These are phyloP conservation scores for Leccinum barrowsii DNA, from an alignment of 768 basidiomycete species.

Conservation along the genomic window DNA sequence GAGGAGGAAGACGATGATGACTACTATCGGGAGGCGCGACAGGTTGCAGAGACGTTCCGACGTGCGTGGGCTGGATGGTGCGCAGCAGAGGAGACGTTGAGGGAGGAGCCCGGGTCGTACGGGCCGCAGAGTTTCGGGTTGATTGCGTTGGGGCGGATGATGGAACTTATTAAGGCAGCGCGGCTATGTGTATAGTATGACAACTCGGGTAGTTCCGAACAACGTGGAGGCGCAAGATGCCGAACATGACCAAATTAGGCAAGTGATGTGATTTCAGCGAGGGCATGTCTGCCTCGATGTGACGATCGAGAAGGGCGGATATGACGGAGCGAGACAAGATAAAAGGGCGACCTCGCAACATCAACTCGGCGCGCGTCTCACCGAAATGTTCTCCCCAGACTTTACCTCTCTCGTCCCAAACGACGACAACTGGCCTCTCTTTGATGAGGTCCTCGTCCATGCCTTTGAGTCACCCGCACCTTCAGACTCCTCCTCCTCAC, in stretches of 20 bases:
- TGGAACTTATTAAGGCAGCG: conserved; percentile 37
- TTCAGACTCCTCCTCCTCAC: neutral
- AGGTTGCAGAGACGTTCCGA: conserved; percentile 29
- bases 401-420: conserved; percentile 14
- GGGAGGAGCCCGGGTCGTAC: conserved; percentile 26
- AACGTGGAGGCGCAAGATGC: conserved; percentile 25
- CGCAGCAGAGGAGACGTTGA: conserved; percentile 32
- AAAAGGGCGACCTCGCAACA: conserved; percentile 18
- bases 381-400: conserved; percentile 20
- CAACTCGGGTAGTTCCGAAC: neutral
- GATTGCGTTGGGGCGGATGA: conserved; percentile 40
- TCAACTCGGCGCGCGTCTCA: neutral
- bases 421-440: conserved; percentile 23
- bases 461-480: neutral
- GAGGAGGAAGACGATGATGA: conserved; percentile 24
- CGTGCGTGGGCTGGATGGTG: conserved; percentile 46
- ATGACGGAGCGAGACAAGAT: conserved; percentile 11
- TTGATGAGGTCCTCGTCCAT: conserved; percentile 16
- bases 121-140: conserved; percentile 46
- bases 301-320: conserved; percentile 21
- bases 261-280: conserved; percentile 29
- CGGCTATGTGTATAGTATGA: conserved; percentile 1
- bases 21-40: conserved; percentile 27
- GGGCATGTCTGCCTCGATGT: conserved; percentile 23
- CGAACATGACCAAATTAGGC: conserved; percentile 15